These are phyloP conservation scores for Cordyceps cateniannulata DNA, from an alignment of 2,329 filamentous ascomycete genomes.

Conservation along the genomic window DNA sequence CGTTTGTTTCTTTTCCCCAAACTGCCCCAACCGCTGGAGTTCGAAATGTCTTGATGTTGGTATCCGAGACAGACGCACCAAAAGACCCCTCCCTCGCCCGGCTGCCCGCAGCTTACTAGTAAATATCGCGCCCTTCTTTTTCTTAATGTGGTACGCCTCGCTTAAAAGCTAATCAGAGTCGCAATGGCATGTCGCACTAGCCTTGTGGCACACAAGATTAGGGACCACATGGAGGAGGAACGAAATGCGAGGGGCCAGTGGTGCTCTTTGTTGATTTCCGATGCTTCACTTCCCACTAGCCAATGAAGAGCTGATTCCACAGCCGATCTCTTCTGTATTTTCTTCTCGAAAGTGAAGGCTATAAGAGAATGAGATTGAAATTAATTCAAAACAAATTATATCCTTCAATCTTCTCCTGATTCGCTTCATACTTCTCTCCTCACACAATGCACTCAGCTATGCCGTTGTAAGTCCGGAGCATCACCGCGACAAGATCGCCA, in stretches of 20 bases:
- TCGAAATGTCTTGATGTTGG: no score
- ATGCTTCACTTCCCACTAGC: no score
- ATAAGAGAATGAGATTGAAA: no score
- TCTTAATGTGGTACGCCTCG: not conserved
- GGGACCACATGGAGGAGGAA: slow-evolving; percentile 3
- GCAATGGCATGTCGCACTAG: not conserved
- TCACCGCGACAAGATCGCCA: not conserved
- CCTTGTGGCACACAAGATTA: not conserved
- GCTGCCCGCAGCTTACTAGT: not conserved
- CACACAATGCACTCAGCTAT: not conserved
- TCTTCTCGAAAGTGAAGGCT: no score
- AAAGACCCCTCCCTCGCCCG: not conserved
- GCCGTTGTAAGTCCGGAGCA: slow-evolving; percentile 3
- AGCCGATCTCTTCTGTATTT: no score
- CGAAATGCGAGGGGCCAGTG: not conserved
- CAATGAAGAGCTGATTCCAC: no score
- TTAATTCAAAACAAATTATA: no score
- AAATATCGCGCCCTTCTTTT: not conserved
- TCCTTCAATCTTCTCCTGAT: no score
- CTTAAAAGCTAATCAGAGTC: not conserved
- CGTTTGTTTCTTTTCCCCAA: no score
- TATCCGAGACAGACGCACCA: no score
- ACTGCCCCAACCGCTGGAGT: no score
- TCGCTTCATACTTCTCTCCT: not conserved
- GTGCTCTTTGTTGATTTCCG: not conserved